phyloP scores from a whole-genome alignment of 1,284 basidiomycete species.

The Irpex lacteus region DNA sequence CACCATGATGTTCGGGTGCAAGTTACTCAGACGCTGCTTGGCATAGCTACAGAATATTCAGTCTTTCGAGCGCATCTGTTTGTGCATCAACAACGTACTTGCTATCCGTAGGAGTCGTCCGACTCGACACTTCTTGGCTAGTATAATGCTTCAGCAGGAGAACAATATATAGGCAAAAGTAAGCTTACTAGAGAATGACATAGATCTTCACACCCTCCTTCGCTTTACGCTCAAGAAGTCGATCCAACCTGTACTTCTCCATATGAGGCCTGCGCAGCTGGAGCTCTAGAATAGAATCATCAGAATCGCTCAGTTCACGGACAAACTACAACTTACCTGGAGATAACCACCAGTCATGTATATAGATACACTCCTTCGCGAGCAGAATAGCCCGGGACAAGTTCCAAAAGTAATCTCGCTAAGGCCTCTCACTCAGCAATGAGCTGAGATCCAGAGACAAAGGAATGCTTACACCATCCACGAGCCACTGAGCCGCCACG shows the following conservation, averaged over 20 bases:
- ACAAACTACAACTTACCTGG: slow-evolving; percentile 50
- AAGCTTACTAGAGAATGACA: slow-evolving; percentile 86
- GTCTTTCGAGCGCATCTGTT: not conserved
- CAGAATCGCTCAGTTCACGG: not conserved
- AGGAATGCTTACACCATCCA: slow-evolving; percentile 79
- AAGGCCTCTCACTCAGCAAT: not conserved
- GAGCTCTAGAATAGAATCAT: slow-evolving; percentile 55
- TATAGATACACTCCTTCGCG: slow-evolving; percentile 88
- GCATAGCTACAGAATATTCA: slow-evolving; percentile 62
- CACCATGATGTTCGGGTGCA: slow-evolving; percentile 95
- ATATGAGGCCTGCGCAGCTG: slow-evolving; percentile 82
- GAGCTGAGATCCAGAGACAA: too few species aligned
- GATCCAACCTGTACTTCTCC: slow-evolving; percentile 88
- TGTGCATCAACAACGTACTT: slow-evolving; percentile 46
- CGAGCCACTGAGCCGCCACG: slow-evolving; percentile 96
- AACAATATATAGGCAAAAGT: not conserved
- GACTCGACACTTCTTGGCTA: slow-evolving; percentile 96
- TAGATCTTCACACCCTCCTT: slow-evolving; percentile 96
- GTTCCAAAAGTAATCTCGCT: slow-evolving; percentile 98
- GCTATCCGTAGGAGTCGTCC: slow-evolving; percentile 92
- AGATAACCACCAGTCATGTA: slow-evolving; percentile 96
- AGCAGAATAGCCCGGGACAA: slow-evolving; percentile 90
- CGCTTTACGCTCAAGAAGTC: slow-evolving; percentile 88
- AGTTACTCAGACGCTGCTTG: slow-evolving; percentile 80
- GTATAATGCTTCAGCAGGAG: too few species aligned